Evolutionary conservation across 1,139 yeast species (phyloP).

Genomic region (Lodderomyces margitis): DNA sequence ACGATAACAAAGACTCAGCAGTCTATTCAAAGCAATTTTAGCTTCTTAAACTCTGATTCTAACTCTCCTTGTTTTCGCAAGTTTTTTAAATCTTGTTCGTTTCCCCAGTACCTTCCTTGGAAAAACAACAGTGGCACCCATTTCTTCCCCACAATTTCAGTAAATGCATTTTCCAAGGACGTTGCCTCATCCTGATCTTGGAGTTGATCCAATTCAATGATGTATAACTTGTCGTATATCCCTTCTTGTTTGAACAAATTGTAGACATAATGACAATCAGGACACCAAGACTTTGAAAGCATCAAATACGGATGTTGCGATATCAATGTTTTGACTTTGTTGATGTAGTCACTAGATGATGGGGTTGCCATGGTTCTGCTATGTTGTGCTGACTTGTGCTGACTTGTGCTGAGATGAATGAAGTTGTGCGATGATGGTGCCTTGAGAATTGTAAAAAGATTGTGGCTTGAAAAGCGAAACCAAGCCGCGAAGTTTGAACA

Average conservation of each 20-base stretch:
- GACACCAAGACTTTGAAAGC: constrained; percentile 74
- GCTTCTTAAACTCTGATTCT: not conserved
- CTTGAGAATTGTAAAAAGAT: too few relatives aligned
- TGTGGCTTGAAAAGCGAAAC: too few relatives aligned
- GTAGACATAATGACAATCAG: constrained; percentile 67
- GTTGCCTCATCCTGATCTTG: constrained; percentile 50
- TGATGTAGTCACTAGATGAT: not conserved
- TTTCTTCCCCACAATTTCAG: constrained; percentile 58
- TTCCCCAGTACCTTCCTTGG: constrained; percentile 61
- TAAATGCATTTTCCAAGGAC: constrained; percentile 58
- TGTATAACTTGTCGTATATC: constrained; percentile 47
- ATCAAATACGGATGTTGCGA: constrained; percentile 48
- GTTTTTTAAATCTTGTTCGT: constrained; percentile 30
- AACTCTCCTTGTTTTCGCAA: not conserved
- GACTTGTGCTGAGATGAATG: too few relatives aligned
- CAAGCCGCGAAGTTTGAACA: too few relatives aligned
- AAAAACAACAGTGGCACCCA: constrained; percentile 74
- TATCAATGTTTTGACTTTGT: constrained; percentile 44
- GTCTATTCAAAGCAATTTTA: not conserved
- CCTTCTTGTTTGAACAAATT: constrained; percentile 51
- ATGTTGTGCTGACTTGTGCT: too few relatives aligned
- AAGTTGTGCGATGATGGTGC: too few relatives aligned
- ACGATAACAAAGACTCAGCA: too few relatives aligned
- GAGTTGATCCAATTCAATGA: constrained; percentile 61
- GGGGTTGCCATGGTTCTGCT: not conserved